Evolutionary conservation across 2,329 filamentous ascomycete species (phyloP).

Genomic region (Cladosporium halotolerans): DNA sequence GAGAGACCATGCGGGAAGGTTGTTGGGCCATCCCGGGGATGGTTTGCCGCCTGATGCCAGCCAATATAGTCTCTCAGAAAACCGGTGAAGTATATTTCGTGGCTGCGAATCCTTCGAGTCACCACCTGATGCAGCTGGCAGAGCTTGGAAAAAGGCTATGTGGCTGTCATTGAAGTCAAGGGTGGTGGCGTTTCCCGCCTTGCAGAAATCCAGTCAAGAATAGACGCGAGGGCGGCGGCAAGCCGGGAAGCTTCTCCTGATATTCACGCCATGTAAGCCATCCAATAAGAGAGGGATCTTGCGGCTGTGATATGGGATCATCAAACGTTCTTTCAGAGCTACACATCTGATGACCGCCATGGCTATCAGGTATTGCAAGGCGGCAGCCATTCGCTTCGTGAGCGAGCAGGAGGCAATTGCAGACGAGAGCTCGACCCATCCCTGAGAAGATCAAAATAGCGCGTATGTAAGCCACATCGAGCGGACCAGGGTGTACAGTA

Average conservation of each 20-base stretch:
- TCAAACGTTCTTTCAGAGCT: too few species aligned
- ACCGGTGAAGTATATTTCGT: too few species aligned
- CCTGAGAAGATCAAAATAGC: too few species aligned
- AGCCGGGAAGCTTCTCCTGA: background rate
- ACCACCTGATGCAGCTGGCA: background rate
- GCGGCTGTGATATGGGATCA: too few species aligned
- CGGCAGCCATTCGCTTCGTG: background rate
- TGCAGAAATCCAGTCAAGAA: constrained; percentile 6
- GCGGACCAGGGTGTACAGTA: background rate
- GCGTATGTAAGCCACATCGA: too few species aligned
- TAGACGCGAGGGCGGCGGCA: background rate
- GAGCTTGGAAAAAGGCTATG: background rate
- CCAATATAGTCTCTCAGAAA: too few species aligned
- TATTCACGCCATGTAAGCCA: background rate
- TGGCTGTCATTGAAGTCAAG: background rate
- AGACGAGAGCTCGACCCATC: too few species aligned
- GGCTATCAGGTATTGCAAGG: background rate
- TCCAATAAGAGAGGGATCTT: too few species aligned
- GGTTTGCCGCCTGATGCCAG: too few species aligned
- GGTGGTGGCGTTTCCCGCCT: background rate
- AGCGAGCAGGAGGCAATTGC: too few species aligned
- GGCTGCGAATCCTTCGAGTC: background rate
- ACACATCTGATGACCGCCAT: background rate
- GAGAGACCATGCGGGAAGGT: too few species aligned
- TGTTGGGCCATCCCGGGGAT: background rate